Percentiles rank a stretch among this genome's conserved stretches.
Conservation (phyloP, 176 grass and related monocot species). For the Themeda triandra region DNA sequence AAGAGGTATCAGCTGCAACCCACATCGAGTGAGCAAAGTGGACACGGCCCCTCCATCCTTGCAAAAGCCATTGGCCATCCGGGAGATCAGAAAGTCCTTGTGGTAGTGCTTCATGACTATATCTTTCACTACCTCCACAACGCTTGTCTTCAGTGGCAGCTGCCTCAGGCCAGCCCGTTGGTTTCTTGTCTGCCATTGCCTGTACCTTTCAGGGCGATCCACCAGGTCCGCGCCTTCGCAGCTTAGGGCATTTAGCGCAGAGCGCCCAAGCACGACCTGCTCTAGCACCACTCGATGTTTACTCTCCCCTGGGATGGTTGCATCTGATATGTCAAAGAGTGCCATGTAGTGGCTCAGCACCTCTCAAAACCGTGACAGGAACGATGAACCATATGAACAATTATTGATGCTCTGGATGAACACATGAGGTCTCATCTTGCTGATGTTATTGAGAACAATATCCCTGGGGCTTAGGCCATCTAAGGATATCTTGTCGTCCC, state of each 20-base stretch:
- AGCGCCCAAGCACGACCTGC: neutral
- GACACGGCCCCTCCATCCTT: neutral
- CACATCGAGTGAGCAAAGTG: neutral
- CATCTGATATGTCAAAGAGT: neutral
- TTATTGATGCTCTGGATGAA: neutral
- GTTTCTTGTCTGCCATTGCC: neutral
- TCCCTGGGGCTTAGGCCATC: too few species aligned
- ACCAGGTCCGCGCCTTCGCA: neutral
- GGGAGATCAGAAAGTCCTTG: neutral
- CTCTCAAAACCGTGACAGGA: neutral
- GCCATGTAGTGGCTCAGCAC: neutral
- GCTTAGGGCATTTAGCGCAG: neutral
- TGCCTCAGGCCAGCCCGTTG: neutral
- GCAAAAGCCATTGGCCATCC: neutral
- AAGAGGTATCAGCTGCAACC: neutral
- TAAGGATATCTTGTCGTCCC: too few species aligned
- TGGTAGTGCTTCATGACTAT: neutral
- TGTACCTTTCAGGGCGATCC: neutral
- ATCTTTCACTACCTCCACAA: neutral
- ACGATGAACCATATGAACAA: neutral
- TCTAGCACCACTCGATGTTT: neutral
- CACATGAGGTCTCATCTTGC: too few species aligned
- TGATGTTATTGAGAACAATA: too few species aligned
- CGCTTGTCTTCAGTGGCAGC: neutral
- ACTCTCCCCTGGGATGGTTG: neutral